A percentile compares a stretch with the other conserved stretches of the same genome.
phyloP scores from a whole-genome alignment of 192 early-diverging fungal genomes.

The Gryganskiella cystojenkinii region DNA sequence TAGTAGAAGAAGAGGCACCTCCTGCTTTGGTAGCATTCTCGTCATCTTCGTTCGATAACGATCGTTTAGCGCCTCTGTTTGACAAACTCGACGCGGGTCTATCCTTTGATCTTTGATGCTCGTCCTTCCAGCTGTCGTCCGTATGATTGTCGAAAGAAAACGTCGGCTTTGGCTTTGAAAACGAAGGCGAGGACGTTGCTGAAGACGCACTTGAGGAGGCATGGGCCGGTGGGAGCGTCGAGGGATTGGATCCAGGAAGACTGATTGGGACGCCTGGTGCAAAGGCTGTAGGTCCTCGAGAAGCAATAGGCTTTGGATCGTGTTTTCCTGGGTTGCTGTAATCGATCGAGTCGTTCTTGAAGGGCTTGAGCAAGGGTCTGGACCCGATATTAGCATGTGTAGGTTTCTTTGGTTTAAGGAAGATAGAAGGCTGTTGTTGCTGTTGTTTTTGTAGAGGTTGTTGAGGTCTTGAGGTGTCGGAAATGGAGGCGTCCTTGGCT shows the following conservation, averaged over 20 bases:
- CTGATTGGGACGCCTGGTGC: constrained; percentile 10
- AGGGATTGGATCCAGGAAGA: neutral
- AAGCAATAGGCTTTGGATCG: constrained; percentile 8
- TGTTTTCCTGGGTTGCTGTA: constrained; percentile 22
- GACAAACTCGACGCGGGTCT: neutral
- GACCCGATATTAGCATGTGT: constrained; percentile 13
- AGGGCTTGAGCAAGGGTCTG: constrained; percentile 16
- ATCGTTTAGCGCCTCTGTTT: neutral
- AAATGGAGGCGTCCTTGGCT: no score
- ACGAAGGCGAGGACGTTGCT: neutral
- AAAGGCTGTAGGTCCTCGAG: neutral
- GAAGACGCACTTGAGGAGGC: neutral
- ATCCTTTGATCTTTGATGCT: neutral
- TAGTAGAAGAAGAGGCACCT: no score
- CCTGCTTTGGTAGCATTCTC: neutral
- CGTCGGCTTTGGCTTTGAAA: neutral
- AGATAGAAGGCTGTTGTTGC: constrained; percentile 13
- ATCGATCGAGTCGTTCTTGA: constrained; percentile 18
- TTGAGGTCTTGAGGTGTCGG: no score
- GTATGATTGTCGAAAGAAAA: constrained; percentile 42
- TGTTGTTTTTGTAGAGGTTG: no score
- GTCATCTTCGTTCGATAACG: neutral
- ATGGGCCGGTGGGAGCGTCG: neutral
- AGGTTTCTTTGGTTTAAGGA: constrained; percentile 22
- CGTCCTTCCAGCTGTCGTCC: neutral